Percentiles rank a stretch among this genome's conserved stretches.
These are phyloP conservation scores for Jasminum sambac DNA, from an alignment of 257 asterid genomes.

Conservation along the genomic window DNA sequence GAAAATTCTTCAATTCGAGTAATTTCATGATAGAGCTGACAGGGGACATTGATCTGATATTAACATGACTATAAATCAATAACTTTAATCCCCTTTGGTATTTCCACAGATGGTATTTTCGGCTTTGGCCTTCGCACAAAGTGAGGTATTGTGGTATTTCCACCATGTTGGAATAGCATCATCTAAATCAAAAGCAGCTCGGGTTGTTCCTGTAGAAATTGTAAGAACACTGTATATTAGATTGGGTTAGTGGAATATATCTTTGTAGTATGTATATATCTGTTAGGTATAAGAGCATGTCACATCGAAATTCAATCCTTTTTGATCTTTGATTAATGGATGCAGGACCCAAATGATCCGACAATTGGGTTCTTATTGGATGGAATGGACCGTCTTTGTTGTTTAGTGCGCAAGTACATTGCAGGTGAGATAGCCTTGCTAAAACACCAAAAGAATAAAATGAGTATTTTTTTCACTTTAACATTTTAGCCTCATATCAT, in stretches of 20 bases:
- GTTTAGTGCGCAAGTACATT: constrained; percentile 95
- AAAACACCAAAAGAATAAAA: background rate
- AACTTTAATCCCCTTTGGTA: constrained; percentile 30
- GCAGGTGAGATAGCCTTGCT: constrained; percentile 66
- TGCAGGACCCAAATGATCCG: constrained; percentile 97
- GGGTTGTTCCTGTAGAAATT: constrained; percentile 74
- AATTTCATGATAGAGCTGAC: background rate
- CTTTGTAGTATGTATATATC: constrained; percentile 20
- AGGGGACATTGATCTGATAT: background rate
- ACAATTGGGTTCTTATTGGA: constrained; percentile 93
- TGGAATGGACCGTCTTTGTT: constrained; percentile 94
- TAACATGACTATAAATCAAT: constrained; percentile 12
- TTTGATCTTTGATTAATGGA: constrained; percentile 23
- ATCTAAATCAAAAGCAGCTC: constrained; percentile 71
- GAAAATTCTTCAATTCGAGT: background rate
- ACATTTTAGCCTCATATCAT: too few species aligned
- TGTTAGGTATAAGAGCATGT: constrained; percentile 1
- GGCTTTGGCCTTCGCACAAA: constrained; percentile 92
- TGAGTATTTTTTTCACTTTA: too few species aligned
- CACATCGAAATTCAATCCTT: constrained; percentile 3
- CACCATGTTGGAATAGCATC: constrained; percentile 91
- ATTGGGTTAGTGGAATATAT: constrained; percentile 3
- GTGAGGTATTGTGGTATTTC: constrained; percentile 96
- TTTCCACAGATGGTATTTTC: constrained; percentile 94
- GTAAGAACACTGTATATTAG: constrained; percentile 51